phyloP scores from a whole-genome alignment of 805 yeast genomes.

The Kodamaea hsintzibuensis region DNA sequence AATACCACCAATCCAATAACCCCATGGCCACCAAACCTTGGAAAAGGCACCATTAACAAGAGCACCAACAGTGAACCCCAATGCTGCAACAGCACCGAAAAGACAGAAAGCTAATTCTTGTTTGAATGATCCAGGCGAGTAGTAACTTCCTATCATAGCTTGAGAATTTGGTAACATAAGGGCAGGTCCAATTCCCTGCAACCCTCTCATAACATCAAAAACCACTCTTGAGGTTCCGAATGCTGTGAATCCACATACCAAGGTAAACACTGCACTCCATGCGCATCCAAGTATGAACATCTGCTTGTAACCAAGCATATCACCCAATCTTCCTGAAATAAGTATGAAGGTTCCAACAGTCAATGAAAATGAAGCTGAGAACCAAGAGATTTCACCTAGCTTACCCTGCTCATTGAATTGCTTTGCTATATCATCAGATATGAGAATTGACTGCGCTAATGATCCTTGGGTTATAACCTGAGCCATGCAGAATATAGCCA shows the following conservation, averaged over 20 bases:
- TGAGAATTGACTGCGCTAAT: conserved; percentile 29
- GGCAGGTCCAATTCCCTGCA: conserved; percentile 39
- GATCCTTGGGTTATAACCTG: conserved; percentile 33
- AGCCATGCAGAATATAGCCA: conserved; percentile 25
- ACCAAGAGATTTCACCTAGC: conserved; percentile 37
- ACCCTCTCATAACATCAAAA: conserved; percentile 31
- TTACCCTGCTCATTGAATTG: conserved; percentile 24
- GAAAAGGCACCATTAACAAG: conserved; percentile 27
- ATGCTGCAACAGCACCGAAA: conserved; percentile 38
- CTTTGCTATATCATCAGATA: conserved; percentile 18
- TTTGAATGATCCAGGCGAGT: conserved; percentile 22
- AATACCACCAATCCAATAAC: conserved; percentile 30
- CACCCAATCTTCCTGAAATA: conserved; percentile 36
- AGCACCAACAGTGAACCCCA: conserved; percentile 32
- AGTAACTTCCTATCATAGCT: conserved; percentile 33
- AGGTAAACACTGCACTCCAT: conserved; percentile 24
- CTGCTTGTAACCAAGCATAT: conserved; percentile 34
- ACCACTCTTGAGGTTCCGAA: conserved; percentile 24
- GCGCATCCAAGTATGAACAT: conserved; percentile 27
- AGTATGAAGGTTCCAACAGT: conserved; percentile 40
- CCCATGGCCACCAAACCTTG: conserved; percentile 39
- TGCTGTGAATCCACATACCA: conserved; percentile 28
- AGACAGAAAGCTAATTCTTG: conserved; percentile 25
- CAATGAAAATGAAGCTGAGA: conserved; percentile 33
- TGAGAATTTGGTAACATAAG: conserved; percentile 35